Base-by-base conservation (phyloP, 2,329 filamentous ascomycete species). In the Pyrenochaeta sp. region DNA sequence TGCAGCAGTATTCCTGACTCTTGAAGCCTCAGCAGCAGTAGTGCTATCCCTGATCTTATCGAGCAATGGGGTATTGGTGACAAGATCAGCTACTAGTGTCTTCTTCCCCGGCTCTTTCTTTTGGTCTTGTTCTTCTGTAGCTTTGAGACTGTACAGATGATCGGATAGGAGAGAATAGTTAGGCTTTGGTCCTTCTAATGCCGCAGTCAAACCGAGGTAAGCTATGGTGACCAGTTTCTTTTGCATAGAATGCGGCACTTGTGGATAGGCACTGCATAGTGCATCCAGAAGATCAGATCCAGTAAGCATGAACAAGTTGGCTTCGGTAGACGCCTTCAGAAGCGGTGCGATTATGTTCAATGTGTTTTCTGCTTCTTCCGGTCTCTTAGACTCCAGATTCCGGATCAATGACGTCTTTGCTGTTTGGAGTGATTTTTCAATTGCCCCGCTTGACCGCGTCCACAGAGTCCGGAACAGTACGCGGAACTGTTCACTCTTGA, bases 211-310 rank as follows among this genome's bases (percentile, higher is more conserved):
- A 26, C 88, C 88, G 3, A 96, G 76, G 62, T 94, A 96, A 9
- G 83, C 76, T 3, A 88, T 87, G 1, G 87, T 84, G 32, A 92
- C 79, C 20, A 96, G 80, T 11, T 81, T 79, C 51, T 83, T 87
- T 45, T 85, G 82, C 29, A 91, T 78, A 13, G 64, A 55, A 15
- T 81, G 80, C 43, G 85, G 82, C 68, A 83, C 84, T 44, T 86
- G 79, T 35, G 76, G 79, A 69, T 86, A 92, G 49, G 85, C 85
- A 35, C 75, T 74, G 24, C 83, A 76, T 9, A 96, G 77, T 1
- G 87, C 84, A 66, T 96, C 93, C 14, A 96, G 72, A 58, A 94
- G 93, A 71, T 96, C 93, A 36, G 88, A 91, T 1, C 93, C 93
- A 0, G 88, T 88, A 57, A 96, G 81, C 59, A 96, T 86, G 55